Conservation (phyloP, 129 eudicot genomes). For the Flaveria robusta region DNA sequence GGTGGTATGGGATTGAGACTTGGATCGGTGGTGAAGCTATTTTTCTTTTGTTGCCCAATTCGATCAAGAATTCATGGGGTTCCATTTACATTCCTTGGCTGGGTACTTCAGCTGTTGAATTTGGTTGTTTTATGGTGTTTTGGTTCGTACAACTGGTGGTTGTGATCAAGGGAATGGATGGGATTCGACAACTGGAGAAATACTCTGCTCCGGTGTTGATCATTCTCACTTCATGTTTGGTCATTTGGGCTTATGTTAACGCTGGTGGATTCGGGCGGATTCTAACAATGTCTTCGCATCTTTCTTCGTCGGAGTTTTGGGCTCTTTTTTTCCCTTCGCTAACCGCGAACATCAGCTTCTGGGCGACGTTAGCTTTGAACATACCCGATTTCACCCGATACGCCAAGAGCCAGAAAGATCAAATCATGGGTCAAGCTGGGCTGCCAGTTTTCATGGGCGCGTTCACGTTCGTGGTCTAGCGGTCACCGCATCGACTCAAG, state of each 20-base stretch:
- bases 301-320: conserved; percentile 79
- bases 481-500: conserved; percentile 81
- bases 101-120: conserved; percentile 87
- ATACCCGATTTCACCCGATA: conserved; percentile 91
- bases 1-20: conserved; percentile 95
- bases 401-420: conserved; percentile 74
- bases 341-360: conserved; percentile 90
- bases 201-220: conserved; percentile 88
- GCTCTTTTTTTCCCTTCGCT: conserved; percentile 74
- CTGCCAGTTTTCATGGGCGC: conserved; percentile 85
- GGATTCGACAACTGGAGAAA: conserved; percentile 69
- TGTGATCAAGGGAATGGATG: conserved; percentile 88
- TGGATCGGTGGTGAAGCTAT: conserved; percentile 99
- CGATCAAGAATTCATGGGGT: conserved; percentile 43
- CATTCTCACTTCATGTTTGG: conserved; percentile 55
- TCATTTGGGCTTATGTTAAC: conserved; percentile 72
- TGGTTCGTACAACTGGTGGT: conserved; percentile 68
- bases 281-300: conserved; percentile 57
- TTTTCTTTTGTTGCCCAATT: conserved; percentile 59
- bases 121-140: conserved; percentile 70
- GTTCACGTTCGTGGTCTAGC: conserved; percentile 92
- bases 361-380: conserved; percentile 89
- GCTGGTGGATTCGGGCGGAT: conserved; percentile 80
- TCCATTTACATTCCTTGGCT: conserved; percentile 65
- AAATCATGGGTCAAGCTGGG: conserved; percentile 81